Evolutionary conservation across 345 rosid genomes (phyloP), one percentile per base, ranked within the genome.

Genomic region (Clausena lansium): DNA sequence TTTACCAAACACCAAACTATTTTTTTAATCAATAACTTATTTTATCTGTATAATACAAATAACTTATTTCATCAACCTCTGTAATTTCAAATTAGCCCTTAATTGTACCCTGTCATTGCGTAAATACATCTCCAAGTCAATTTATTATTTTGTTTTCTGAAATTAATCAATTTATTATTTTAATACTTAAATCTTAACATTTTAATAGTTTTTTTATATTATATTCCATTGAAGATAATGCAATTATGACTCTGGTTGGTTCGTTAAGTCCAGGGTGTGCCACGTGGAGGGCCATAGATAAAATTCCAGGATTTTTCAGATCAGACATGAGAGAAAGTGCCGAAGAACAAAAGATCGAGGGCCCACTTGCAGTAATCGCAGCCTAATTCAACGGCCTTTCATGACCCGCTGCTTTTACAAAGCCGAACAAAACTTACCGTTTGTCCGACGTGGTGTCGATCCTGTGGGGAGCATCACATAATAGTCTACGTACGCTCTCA

Each of bases 371-470:
- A 50, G 24, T 72, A n/a, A 64, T 47, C 36, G 5, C 35, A 35
- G 69, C 77, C 79, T 30, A 4, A 80, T 64, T 80, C 75, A 71
- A 71, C 80, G 83, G 79, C 61, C 59, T 33, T 6, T 22, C 27
- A 13, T 45, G 50, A 13, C 50, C 50, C 17, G 17, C 17, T 3
- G 50, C 50, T 8, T 50, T 38, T 24, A 52, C 27, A 15, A 27
- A 2, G 64, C 52, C 33, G 4, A n/a, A 24, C 4, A 10, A 25
- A 15, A 55, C 50, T 17, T 35, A 6, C 35, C 14, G 25, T 35
- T 73, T 36, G 66, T 73, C 67, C 27, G 55, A 73, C 15, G 9
- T 15, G 67, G 33, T 8, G 41, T 24, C 39, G 7, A 35, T 73
- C 27, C 25, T 17, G 19, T 60, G 33, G 4, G 38, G 11, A 35